phyloP scores from a whole-genome alignment of 228 moss, liverwort and hornwort genomes.

The Sphagnum fallax region DNA sequence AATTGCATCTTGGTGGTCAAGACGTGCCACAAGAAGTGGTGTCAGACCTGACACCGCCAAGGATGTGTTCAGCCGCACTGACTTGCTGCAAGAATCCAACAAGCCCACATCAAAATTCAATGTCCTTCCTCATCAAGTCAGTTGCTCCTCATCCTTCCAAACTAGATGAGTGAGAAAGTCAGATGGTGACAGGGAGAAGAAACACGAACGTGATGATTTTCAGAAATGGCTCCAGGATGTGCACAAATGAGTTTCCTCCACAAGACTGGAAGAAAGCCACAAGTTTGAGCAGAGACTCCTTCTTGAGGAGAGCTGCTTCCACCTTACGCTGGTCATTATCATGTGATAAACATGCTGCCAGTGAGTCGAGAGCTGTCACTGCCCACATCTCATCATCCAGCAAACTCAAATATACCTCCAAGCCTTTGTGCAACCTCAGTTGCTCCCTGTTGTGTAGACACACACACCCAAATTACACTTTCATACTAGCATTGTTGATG shows the following conservation, averaged over 20 bases:
- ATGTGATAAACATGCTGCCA: constrained; percentile 88
- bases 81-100: constrained; percentile 70
- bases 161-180: too few species aligned
- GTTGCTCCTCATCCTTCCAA: too few species aligned
- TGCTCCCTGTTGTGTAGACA: constrained; percentile 50
- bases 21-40: constrained; percentile 82
- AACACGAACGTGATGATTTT: constrained; percentile 76
- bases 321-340: constrained; percentile 95
- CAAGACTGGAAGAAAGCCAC: constrained; percentile 86
- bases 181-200: too few species aligned
- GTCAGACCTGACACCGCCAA: constrained; percentile 89
- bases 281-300: constrained; percentile 80
- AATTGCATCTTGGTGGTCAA: constrained; percentile 94
- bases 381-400: constrained; percentile 87
- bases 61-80: constrained; percentile 79
- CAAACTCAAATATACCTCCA: constrained; percentile 84
- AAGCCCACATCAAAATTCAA: neutral
- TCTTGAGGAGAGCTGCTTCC: constrained; percentile 72
- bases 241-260: constrained; percentile 78
- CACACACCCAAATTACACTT: neutral
- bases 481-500: too few species aligned
- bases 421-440: constrained; percentile 58
- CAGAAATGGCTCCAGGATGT: constrained; percentile 91
- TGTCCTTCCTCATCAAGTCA: too few species aligned
- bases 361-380: constrained; percentile 84